Conservation (phyloP, 2,329 filamentous ascomycete genomes). For the Lasiodiplodia theobromae region DNA sequence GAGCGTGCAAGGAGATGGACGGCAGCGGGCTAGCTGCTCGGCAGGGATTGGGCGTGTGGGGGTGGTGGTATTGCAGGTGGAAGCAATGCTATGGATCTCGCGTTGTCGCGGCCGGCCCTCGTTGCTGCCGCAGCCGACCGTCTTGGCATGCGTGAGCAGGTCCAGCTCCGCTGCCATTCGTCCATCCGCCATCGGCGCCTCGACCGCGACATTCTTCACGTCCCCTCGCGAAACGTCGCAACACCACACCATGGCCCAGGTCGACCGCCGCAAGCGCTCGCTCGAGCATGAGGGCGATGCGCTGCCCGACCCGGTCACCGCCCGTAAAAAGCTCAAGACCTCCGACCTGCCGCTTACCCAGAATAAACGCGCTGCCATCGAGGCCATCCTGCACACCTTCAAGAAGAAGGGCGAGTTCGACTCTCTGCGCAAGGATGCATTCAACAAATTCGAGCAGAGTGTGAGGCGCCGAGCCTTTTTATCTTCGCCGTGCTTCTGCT, state of each 20-base stretch:
- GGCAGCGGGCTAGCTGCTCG: slow-evolving; percentile 3
- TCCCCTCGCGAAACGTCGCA: slow-evolving; percentile 16
- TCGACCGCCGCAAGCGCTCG: slow-evolving; percentile 37
- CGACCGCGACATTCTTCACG: slow-evolving; percentile 14
- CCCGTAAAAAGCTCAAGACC: slow-evolving; percentile 70
- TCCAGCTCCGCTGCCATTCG: slow-evolving; percentile 19
- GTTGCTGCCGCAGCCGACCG: not conserved
- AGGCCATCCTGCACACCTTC: slow-evolving; percentile 78
- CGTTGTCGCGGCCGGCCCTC: slow-evolving; percentile 2
- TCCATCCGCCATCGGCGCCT: not conserved
- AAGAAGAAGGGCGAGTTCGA: slow-evolving; percentile 90
- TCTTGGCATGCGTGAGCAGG: slow-evolving; percentile 17
- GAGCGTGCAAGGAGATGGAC: slow-evolving; percentile 11
- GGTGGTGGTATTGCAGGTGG: slow-evolving; percentile 17
- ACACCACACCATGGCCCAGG: slow-evolving; percentile 19
- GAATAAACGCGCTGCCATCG: slow-evolving; percentile 75
- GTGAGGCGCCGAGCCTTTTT: slow-evolving; percentile 55
- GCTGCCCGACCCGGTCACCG: slow-evolving; percentile 38
- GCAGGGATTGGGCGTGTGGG: slow-evolving; percentile 2
- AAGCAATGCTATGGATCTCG: not conserved
- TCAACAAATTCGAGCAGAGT: slow-evolving; percentile 75
- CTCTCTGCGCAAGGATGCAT: slow-evolving; percentile 75
- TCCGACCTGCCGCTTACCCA: slow-evolving; percentile 77
- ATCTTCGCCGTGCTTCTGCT: not conserved
- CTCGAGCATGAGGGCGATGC: slow-evolving; percentile 38